Conservation (phyloP, 1,139 yeast species). For the Debaryomyces fabryi region DNA sequence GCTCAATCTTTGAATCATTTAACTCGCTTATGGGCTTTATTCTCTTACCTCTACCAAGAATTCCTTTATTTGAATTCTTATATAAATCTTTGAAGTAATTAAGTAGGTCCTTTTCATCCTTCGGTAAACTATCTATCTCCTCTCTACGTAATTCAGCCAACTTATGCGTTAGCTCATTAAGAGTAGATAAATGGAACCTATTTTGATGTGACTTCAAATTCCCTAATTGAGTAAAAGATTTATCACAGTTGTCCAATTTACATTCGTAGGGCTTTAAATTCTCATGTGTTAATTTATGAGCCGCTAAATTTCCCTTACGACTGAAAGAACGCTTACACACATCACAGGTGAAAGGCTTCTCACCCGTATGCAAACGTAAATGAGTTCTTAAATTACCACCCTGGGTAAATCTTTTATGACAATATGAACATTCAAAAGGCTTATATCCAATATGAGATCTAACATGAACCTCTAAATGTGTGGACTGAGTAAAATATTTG, state of each 20-base stretch:
- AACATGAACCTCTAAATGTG: slow-evolving; percentile 78
- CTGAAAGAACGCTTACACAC: slow-evolving; percentile 76
- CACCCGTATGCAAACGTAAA: slow-evolving; percentile 87
- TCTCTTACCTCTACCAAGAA: slow-evolving; percentile 83
- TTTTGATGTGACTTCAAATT: slow-evolving; percentile 93
- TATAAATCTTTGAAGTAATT: slow-evolving; percentile 79
- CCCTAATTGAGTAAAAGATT: slow-evolving; percentile 88
- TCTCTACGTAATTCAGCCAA: slow-evolving; percentile 58
- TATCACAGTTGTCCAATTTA: slow-evolving; percentile 77
- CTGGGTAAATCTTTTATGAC: slow-evolving; percentile 84
- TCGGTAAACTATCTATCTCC: slow-evolving; percentile 54
- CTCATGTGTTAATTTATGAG: slow-evolving; percentile 81
- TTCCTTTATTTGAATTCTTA: slow-evolving; percentile 87
- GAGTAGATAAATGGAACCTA: slow-evolving; percentile 75
- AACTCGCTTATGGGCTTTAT: slow-evolving; percentile 5
- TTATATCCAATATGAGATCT: slow-evolving; percentile 77
- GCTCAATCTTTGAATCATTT: background rate
- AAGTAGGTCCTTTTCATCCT: slow-evolving; percentile 67
- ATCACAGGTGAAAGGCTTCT: slow-evolving; percentile 80
- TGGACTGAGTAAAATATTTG: slow-evolving; percentile 70
- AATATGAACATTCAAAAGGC: slow-evolving; percentile 78
- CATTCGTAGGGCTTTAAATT: slow-evolving; percentile 80
- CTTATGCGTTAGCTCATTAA: slow-evolving; percentile 63
- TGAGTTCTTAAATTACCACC: slow-evolving; percentile 93
- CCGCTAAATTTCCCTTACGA: slow-evolving; percentile 87